Conservation (phyloP, 2,329 filamentous ascomycete species). For the Aspergillus tanneri region DNA sequence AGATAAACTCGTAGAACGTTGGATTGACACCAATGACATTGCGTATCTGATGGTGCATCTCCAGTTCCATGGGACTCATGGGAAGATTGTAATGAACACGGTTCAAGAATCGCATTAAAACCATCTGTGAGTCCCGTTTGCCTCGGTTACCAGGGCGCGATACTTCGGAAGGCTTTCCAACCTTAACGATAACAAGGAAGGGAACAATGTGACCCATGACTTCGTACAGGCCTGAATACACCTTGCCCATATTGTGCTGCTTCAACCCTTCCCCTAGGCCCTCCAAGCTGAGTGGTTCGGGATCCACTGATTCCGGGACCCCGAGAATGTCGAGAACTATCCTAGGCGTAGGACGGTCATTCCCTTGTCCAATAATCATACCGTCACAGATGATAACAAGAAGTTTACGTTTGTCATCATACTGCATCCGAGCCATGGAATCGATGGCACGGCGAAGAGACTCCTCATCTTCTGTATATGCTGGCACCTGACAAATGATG, state of each 20-base stretch:
- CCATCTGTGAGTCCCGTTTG: conserved; percentile 98
- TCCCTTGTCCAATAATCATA: conserved; percentile 99
- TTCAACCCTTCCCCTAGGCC: conserved; percentile 92
- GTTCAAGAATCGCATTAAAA: conserved; percentile 98
- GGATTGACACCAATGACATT: conserved; percentile 99
- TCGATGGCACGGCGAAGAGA: conserved; percentile 95
- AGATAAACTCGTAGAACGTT: conserved; percentile 94
- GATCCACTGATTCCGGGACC: conserved; percentile 88
- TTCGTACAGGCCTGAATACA: conserved; percentile 96
- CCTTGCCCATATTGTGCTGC: conserved; percentile 99
- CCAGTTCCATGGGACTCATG: conserved; percentile 94
- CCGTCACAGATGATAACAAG: conserved; percentile 91
- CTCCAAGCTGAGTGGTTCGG: conserved; percentile 94
- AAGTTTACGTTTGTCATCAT: conserved; percentile 97
- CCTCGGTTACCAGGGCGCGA: conserved; percentile 85
- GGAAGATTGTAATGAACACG: conserved; percentile 95
- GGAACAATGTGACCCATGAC: conserved; percentile 97
- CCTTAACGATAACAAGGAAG: conserved; percentile 94
- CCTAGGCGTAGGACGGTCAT: conserved; percentile 89
- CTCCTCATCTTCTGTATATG: conserved; percentile 97
- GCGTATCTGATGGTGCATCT: conserved; percentile 97
- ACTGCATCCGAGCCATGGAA: conserved; percentile 90
- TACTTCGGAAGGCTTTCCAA: conserved; percentile 80
- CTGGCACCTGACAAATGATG: conserved; percentile 94
- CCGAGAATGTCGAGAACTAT: conserved; percentile 97